Conservation (phyloP, 306 rosid species). For the Cicer arietinum region DNA sequence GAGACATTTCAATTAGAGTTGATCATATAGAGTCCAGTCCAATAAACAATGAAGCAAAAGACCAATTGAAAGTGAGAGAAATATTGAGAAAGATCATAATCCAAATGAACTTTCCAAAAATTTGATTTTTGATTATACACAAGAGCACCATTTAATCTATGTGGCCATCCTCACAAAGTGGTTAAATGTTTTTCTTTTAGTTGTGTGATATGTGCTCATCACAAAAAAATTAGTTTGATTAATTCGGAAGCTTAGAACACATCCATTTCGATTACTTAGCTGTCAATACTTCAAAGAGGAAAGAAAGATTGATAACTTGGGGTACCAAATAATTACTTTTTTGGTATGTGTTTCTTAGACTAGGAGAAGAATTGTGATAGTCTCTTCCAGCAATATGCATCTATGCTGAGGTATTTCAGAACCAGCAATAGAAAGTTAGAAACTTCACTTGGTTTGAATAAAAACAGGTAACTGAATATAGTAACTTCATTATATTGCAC, state of each 20-base stretch:
- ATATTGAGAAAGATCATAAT: not conserved
- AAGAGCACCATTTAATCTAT: not conserved
- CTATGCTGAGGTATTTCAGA: not conserved
- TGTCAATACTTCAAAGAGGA: slow-evolving; percentile 13
- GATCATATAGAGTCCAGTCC: not conserved
- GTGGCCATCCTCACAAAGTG: not conserved
- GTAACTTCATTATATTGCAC: not conserved
- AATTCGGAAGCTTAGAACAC: slow-evolving; percentile 32
- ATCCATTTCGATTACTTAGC: slow-evolving; percentile 26
- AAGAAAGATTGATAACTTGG: slow-evolving; percentile 4
- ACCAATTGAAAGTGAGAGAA: not conserved
- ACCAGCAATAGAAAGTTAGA: not conserved
- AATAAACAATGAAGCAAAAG: not conserved
- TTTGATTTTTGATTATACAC: not conserved
- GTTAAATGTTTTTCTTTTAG: not conserved
- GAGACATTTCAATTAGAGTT: not conserved
- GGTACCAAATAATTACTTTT: slow-evolving; percentile 8
- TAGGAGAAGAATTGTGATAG: no score
- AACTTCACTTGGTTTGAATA: not conserved
- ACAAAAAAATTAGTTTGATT: slow-evolving; percentile 23
- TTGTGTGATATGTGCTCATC: slow-evolving; percentile 1
- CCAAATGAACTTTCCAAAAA: not conserved
- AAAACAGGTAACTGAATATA: not conserved
- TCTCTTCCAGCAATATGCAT: not conserved
- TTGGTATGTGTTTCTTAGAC: no score